phyloP scores from a whole-genome alignment of 1,284 basidiomycete species.

The Puccinia hordei region DNA sequence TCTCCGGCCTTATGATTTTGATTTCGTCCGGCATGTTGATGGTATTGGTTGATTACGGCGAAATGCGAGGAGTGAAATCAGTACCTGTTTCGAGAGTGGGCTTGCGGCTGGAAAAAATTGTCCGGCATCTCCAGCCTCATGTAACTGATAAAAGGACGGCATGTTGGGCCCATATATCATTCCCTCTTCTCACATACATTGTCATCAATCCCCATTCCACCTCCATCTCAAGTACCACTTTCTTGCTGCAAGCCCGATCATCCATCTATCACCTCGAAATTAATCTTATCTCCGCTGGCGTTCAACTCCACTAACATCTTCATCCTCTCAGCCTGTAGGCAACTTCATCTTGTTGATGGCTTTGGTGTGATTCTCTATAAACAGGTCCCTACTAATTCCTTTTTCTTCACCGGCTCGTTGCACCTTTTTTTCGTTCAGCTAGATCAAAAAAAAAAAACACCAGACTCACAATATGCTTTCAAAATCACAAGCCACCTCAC shows the following conservation, averaged over 20 bases:
- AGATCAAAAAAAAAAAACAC: not conserved
- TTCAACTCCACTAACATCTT: too few species aligned
- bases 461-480: not conserved
- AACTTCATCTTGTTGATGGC: not conserved
- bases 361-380: not conserved
- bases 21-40: not conserved
- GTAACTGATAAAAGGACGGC: not conserved
- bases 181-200: not conserved
- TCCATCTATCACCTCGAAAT: not conserved
- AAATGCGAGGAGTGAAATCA: not conserved
- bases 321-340: not conserved
- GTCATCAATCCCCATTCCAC: not conserved
- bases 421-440: not conserved
- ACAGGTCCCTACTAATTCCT: not conserved
- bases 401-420: not conserved
- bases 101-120: not conserved
- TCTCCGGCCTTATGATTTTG: not conserved
- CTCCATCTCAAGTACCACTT: not conserved
- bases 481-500: not conserved
- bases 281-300: too few species aligned
- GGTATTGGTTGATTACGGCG: conserved; percentile 1
- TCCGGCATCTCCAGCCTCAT: not conserved
- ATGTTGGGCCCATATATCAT: not conserved
- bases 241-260: not conserved
- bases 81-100: conserved; percentile 17